Evolutionary conservation across 129 eudicot genomes (phyloP), one percentile per base, ranked within the genome.

Genomic region (Artemisia argyi): DNA sequence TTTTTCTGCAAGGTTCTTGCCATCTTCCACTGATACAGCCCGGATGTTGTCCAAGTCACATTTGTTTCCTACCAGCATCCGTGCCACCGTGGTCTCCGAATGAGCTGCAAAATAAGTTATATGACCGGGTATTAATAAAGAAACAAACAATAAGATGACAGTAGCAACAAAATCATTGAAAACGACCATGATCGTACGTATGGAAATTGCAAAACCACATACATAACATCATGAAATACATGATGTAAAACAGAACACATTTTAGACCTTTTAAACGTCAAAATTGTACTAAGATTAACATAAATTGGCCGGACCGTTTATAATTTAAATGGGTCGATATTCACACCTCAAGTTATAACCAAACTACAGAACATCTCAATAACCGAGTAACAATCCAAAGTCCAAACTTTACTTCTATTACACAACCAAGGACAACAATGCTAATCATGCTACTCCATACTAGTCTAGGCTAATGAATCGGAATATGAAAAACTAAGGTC

Each of bases 11-110:
- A 91, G 92, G 13, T 64, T 86, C 57, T 84, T 85, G 24, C 96
- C 97, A 81, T 88, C 97, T 68, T 88, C 96, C 17, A 86, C 82
- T 18, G 85, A 83, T 46, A 91, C 88, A 13, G 80, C 87, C 79
- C 97, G 80, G 59, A 88, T 88, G 55, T 84, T 82, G 20, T 83
- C 87, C 65, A 91, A 68, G 64, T 91, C 95, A 14, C 82, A 72
- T 70, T 87, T 90, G 81, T 88, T 91, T 5, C 97, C 97, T 24
- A 91, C 92, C 32, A 91, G 78, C 85, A 91, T 91, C 66, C 77
- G 83, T 49, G 86, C 95, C 54, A 85, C 92, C 0, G 95, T 88
- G 28, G 95, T 91, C 70, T 91, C 97, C 3, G 90, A 91, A 68
- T 91, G 97, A 76, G 96, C 97, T 91, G 88, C 85, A 85, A 30